Evolutionary conservation across 306 rosid genomes (phyloP).

Genomic region (Coriaria nepalensis): DNA sequence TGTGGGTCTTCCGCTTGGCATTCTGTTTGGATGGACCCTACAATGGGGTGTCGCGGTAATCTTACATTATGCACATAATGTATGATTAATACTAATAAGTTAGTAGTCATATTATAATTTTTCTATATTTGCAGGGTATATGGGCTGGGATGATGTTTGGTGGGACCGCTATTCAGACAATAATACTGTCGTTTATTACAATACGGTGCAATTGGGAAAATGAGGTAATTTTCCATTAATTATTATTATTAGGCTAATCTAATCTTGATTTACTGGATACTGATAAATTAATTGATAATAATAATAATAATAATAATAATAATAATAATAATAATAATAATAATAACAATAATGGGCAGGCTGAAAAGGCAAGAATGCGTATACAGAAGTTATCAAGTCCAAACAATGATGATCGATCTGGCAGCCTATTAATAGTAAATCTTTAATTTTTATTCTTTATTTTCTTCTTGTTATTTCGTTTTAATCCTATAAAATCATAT

Average conservation of each 20-base stretch:
- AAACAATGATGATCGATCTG: background rate
- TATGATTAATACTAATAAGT: no score
- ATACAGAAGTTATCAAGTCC: background rate
- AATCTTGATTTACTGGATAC: no score
- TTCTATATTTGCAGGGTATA: no score
- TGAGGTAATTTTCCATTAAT: constrained; percentile 18
- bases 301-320: background rate
- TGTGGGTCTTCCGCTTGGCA: constrained; percentile 20
- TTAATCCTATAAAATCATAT: no score
- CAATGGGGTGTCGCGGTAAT: background rate
- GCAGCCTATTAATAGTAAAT: no score
- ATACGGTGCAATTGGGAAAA: constrained; percentile 39
- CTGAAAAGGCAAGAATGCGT: background rate
- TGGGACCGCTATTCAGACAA: constrained; percentile 43
- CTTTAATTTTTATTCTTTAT: no score
- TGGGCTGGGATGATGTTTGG: constrained; percentile 61
- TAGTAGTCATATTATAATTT: no score
- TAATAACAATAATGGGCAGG: background rate
- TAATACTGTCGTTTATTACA: constrained; percentile 22
- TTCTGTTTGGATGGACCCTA: constrained; percentile 1
- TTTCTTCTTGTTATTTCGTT: no score
- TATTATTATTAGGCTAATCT: no score
- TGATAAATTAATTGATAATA: background rate
- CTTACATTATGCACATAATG: no score
- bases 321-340: background rate